Evolutionary conservation across 1,284 basidiomycete genomes (phyloP).

Genomic region (Lignosus rhinocerotis): DNA sequence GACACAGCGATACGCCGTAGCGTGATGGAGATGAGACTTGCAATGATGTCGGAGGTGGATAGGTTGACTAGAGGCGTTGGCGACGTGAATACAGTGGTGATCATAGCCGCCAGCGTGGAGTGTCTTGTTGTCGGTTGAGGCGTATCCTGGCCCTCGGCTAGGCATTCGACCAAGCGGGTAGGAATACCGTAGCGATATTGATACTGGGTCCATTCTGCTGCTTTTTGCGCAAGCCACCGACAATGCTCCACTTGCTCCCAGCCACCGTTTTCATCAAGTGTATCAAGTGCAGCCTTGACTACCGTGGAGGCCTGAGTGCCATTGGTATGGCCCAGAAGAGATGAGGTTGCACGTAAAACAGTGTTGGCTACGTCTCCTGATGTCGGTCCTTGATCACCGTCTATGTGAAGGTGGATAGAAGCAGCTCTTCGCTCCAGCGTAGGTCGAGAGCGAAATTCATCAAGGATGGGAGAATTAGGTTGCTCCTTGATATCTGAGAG

Average conservation of each 20-base stretch:
- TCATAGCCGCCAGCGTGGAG: slow-evolving; percentile 76
- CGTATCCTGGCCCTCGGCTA: slow-evolving; percentile 70
- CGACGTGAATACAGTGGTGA: slow-evolving; percentile 82
- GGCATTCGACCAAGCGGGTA: slow-evolving; percentile 80
- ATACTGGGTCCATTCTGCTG: slow-evolving; percentile 85
- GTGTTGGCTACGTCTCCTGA: slow-evolving; percentile 74
- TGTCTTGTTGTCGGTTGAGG: slow-evolving; percentile 57
- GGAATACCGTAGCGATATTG: slow-evolving; percentile 93
- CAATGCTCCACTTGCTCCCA: slow-evolving; percentile 81
- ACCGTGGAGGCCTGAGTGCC: slow-evolving; percentile 75
- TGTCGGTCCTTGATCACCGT: slow-evolving; percentile 86
- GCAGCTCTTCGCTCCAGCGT: slow-evolving; percentile 78
- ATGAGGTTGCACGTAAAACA: slow-evolving; percentile 72
- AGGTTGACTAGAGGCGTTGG: slow-evolving; percentile 85
- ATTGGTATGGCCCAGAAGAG: slow-evolving; percentile 77
- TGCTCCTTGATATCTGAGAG: slow-evolving; percentile 63
- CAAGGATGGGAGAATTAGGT: slow-evolving; percentile 73
- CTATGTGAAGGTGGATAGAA: slow-evolving; percentile 84
- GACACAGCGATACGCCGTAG: slow-evolving; percentile 71
- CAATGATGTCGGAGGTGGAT: slow-evolving; percentile 87
- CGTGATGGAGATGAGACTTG: slow-evolving; percentile 74
- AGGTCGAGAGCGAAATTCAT: slow-evolving; percentile 78
- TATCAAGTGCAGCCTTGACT: slow-evolving; percentile 70
- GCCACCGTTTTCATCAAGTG: slow-evolving; percentile 59
- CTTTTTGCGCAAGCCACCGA: slow-evolving; percentile 79